Evolutionary conservation across 2,329 filamentous ascomycete species (phyloP), one percentile per base, ranked within the genome.

Genomic region (Ophiostoma piceae): DNA sequence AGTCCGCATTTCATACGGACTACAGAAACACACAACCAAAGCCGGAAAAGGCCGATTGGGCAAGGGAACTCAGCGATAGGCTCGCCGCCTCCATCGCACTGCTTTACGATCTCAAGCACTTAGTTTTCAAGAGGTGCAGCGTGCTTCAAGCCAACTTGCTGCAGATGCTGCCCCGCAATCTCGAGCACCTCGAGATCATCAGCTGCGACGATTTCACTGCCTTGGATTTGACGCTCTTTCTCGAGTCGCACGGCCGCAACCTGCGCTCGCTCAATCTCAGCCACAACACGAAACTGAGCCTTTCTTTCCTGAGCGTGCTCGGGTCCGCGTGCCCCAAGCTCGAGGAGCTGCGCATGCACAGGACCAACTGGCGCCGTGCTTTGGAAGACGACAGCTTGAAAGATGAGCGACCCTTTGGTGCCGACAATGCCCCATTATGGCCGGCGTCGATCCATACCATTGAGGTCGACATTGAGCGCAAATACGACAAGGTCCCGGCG

Each of bases 171-270:
- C 92, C 94, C 0, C 82, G 80, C 12, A 84, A 81, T 3, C 82
- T 98, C 26, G 80, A 84, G 65, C 85, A 86, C 65, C 82, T 98
- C 3, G 90, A 90, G 73, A 81, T 97, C 19, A 87, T 88, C 73
- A 94, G 95, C 74, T 97, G 93, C 76, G 89, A 89, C 79, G 87
- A 91, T 72, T 79, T 97, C 11, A 87, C 84, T 4, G 90, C 92
- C 0, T 83, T 88, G 3, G 84, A 88, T 71, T 79, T 97, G 29
- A 80, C 83, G 35, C 77, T 79, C 0, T 97, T 90, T 75, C 82
- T 97, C 57, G 76, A 82, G 6, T 85, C 85, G 0, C 88, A 92
- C 74, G 94, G 93, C 0, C 79, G 81, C 29, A 80, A 86, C n/a
- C 80, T 98, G 29, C 84, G 85, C 68, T 85, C 85, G 51, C 82